Evolutionary conservation across 441 rosid genomes (phyloP).

Genomic region (Jatropha podagrica): DNA sequence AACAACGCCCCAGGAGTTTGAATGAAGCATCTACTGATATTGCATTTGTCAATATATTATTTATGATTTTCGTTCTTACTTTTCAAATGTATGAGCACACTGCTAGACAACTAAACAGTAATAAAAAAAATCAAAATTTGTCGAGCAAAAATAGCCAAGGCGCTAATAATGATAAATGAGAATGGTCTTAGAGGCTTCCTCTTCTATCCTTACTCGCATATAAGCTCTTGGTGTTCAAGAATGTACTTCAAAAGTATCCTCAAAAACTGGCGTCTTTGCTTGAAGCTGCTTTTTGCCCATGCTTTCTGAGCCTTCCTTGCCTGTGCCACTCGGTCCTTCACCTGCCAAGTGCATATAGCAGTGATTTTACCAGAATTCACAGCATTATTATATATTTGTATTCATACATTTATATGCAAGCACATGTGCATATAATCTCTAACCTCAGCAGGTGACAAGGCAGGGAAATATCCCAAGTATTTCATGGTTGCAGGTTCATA

Average conservation of each 20-base stretch:
- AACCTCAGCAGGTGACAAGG: constrained; percentile 74
- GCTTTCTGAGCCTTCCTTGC: constrained; percentile 93
- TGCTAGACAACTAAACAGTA: not conserved
- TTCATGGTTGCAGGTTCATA: constrained; percentile 99
- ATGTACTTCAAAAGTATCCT: constrained; percentile 91
- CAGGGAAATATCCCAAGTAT: constrained; percentile 53
- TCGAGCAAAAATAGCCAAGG: not conserved
- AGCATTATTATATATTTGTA: not conserved
- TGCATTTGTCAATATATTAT: not conserved
- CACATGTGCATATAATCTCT: constrained; percentile 24
- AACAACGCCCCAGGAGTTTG: not conserved
- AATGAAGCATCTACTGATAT: not conserved
- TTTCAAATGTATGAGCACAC: not conserved
- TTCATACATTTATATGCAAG: not conserved
- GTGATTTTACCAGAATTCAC: not conserved
- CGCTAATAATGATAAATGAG: constrained; percentile 1
- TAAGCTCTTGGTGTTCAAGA: constrained; percentile 88
- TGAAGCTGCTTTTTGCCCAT: constrained; percentile 94
- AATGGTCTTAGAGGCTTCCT: not conserved
- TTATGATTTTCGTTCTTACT: not conserved
- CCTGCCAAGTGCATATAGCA: constrained; percentile 45
- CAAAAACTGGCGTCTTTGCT: constrained; percentile 90
- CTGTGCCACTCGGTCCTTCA: constrained; percentile 70
- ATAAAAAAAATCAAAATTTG: not conserved
- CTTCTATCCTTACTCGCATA: constrained; percentile 83